Base-by-base conservation (phyloP, 106 monocot species). In the Ottelia alismoides region DNA sequence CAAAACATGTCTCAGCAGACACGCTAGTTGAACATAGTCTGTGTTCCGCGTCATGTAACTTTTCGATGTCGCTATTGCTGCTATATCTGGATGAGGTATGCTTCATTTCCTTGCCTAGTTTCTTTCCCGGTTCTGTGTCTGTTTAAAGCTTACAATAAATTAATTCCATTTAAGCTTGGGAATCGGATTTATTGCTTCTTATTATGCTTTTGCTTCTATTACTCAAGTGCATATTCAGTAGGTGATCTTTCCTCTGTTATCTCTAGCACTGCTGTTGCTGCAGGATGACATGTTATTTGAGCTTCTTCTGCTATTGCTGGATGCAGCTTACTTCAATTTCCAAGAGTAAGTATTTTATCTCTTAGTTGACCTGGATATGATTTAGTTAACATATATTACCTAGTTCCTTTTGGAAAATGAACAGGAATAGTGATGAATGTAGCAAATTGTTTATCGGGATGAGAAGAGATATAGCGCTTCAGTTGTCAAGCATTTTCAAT, bases 281-380 rank as follows among this genome's bases (percentile, higher is more conserved):
- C 73, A 94, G 94, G 94, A 94, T 72, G 88, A 88, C 63, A 68
- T 88, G 76, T 55, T 94, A 27, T 88, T 94, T 65, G 65, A 56
- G 63, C 81, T 94, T 64, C 78, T 94, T 12, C 63, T 94, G 70
- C 70, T 67, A 58, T 72, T 88, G 30, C 30, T 78, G 29, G 84
- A 88, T 65, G 62, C 68, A 56, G 73, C 80, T 24, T 60, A 64
- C 45, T 52, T 56, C 47, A 18, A 45, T 31, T 64, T 61, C 47
- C 62, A 79, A 51, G 63, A 44, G 87, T 87, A 55, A 80, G 87
- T 17, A 57, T 10, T 52, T 31, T 54, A 9, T 27, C 16, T 52
- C 56, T 2, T 26, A 5, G 20, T 2, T 1, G 27, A 44, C 45
- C 17, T 53, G 46, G 53, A 30, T 44, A 60, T 21, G 49, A 11